Conservation (phyloP, 306 rosid genomes). For the Spatholobus suberectus region DNA sequence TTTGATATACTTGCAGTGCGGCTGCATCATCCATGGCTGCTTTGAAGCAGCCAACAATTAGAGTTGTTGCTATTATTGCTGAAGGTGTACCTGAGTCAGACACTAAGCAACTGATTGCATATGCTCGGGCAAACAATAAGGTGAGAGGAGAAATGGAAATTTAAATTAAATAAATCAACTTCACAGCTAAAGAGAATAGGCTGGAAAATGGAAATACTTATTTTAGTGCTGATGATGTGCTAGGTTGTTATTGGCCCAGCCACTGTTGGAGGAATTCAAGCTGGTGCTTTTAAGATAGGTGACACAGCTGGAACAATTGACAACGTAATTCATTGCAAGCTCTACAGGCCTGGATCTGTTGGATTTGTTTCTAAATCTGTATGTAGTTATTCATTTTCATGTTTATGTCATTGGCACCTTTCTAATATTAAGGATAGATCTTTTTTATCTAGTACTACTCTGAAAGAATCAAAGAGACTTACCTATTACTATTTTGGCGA, state of each 20-base stretch:
- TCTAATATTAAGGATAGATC: slow-evolving; percentile 17
- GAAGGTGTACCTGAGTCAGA: slow-evolving; percentile 97
- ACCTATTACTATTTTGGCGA: slow-evolving; percentile 1
- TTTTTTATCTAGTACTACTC: neutral
- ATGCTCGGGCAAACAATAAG: slow-evolving; percentile 86
- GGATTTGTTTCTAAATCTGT: slow-evolving; percentile 98
- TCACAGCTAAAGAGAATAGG: slow-evolving; percentile 20
- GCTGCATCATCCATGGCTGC: slow-evolving; percentile 90
- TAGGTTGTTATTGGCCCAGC: slow-evolving; percentile 97
- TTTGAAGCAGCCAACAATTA: slow-evolving; percentile 85
- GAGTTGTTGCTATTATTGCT: slow-evolving; percentile 92
- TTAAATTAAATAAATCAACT: slow-evolving; percentile 19
- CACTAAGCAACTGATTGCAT: slow-evolving; percentile 83
- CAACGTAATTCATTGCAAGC: slow-evolving; percentile 86
- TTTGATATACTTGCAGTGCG: slow-evolving; percentile 62
- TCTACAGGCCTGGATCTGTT: slow-evolving; percentile 96
- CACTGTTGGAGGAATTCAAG: slow-evolving; percentile 96
- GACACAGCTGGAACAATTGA: slow-evolving; percentile 97
- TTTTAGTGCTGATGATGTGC: slow-evolving; percentile 32
- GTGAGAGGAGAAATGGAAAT: slow-evolving; percentile 47
- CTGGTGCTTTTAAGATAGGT: slow-evolving; percentile 94
- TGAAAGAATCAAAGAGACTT: slow-evolving; percentile 3
- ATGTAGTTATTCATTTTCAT: slow-evolving; percentile 47
- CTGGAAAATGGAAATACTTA: slow-evolving; percentile 28
- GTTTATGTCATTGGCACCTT: slow-evolving; percentile 4